Percentiles rank a stretch among this genome's conserved stretches.
These are phyloP conservation scores for Leucoagaricus sp. DNA, from an alignment of 1,284 basidiomycete species.

Conservation along the genomic window DNA sequence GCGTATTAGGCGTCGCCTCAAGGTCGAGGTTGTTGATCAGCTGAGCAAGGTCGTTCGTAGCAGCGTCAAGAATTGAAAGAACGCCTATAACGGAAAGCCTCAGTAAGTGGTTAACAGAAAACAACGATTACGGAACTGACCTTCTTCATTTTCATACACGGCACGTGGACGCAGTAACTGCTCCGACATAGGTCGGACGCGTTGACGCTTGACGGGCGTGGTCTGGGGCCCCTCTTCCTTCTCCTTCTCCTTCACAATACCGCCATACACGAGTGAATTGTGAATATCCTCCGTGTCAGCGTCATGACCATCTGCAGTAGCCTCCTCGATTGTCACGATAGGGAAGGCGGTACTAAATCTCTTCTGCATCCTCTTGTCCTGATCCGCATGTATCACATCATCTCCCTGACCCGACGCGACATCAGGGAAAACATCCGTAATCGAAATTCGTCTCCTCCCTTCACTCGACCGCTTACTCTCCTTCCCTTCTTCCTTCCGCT, in stretches of 20 bases:
- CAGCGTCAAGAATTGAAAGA: slow-evolving; percentile 71
- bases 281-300: slow-evolving; percentile 26
- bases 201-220: slow-evolving; percentile 54
- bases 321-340: slow-evolving; percentile 50
- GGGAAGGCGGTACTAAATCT: slow-evolving; percentile 31
- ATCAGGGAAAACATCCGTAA: slow-evolving; percentile 52
- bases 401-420: slow-evolving; percentile 13
- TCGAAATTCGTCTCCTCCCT: slow-evolving; percentile 45
- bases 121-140: slow-evolving; percentile 27
- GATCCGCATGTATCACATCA: slow-evolving; percentile 12
- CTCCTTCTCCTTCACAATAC: slow-evolving; percentile 20
- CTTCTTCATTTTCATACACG: slow-evolving; percentile 56
- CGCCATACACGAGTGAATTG: slow-evolving; percentile 21
- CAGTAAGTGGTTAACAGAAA: slow-evolving; percentile 2
- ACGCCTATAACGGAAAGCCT: slow-evolving; percentile 42
- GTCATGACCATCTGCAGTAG: slow-evolving; percentile 52
- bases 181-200: slow-evolving; percentile 64
- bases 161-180: slow-evolving; percentile 55
- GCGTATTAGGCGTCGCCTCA: slow-evolving; percentile 66
- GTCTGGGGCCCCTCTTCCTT: slow-evolving; percentile 17
- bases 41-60: slow-evolving; percentile 74
- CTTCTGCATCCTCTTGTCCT: slow-evolving; percentile 11
- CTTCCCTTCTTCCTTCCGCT: slow-evolving; percentile 30
- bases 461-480: slow-evolving; percentile 35
- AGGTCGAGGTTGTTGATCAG: slow-evolving; percentile 75